Percentiles rank a stretch among this genome's conserved stretches.
Evolutionary conservation across 257 asterid species (phyloP).

Genomic region (Solanum virginianum): DNA sequence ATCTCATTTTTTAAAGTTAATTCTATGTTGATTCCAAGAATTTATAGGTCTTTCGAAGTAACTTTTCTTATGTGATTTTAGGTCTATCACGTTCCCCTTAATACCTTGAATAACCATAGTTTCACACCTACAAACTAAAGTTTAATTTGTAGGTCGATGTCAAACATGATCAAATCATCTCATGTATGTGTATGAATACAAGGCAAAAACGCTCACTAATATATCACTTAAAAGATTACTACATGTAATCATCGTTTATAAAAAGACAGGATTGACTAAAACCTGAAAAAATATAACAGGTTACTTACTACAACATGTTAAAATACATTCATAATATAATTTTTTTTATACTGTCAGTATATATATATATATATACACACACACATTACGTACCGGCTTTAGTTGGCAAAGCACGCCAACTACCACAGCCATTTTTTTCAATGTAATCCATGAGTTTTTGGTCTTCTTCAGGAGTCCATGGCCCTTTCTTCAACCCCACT

Average conservation of each 20-base stretch:
- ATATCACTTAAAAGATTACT: not conserved
- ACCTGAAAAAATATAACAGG: not conserved
- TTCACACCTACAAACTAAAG: not conserved
- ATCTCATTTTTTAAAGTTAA: not conserved
- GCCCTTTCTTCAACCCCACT: not conserved
- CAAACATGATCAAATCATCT: not conserved
- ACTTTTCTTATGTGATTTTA: not conserved
- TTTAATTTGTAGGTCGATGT: not conserved
- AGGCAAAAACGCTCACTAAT: not conserved
- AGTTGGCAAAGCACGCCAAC: not conserved
- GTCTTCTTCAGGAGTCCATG: not conserved
- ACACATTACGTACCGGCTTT: not conserved
- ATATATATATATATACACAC: too few relatives aligned
- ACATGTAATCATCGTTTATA: not conserved
- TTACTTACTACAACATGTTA: not conserved
- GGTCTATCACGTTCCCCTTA: not conserved
- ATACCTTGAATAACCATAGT: not conserved
- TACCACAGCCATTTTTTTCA: not conserved
- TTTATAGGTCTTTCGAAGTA: not conserved
- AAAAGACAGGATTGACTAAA: not conserved
- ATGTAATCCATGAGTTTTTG: not conserved
- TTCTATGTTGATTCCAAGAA: not conserved
- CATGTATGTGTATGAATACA: not conserved
- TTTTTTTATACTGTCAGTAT: not conserved
- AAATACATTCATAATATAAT: not conserved